A percentile compares a stretch with the other conserved stretches of the same genome.
Evolutionary conservation across 139 green algal species (phyloP).

Genomic region (Edaphochlamys debaryana): DNA sequence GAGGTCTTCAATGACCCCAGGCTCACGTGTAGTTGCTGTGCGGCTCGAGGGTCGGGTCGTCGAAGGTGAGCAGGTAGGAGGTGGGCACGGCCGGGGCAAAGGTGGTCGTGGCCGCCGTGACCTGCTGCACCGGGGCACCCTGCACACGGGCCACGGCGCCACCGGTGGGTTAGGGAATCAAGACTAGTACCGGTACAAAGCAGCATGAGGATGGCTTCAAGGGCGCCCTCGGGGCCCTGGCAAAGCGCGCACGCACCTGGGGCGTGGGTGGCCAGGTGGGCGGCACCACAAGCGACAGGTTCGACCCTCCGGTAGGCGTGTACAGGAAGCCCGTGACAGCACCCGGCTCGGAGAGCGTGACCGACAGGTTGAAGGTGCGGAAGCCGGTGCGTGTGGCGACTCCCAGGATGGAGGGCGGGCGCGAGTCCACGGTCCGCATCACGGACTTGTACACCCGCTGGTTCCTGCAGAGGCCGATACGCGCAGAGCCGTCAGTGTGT

Average conservation of each 20-base stretch:
- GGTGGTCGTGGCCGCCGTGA: neutral
- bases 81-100: neutral
- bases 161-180: too few relatives aligned
- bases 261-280: slow-evolving; percentile 21
- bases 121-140: neutral
- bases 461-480: slow-evolving; percentile 44
- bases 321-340: slow-evolving; percentile 27
- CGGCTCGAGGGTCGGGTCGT: neutral
- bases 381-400: slow-evolving; percentile 37
- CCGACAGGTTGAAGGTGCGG: slow-evolving; percentile 36
- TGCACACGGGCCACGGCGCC: too few relatives aligned
- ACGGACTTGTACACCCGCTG: slow-evolving; percentile 4
- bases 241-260: slow-evolving; percentile 10
- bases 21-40: slow-evolving; percentile 63
- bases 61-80: slow-evolving; percentile 35
- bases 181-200: too few relatives aligned
- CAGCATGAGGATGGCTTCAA: too few relatives aligned
- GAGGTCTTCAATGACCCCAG: too few relatives aligned
- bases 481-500: too few relatives aligned
- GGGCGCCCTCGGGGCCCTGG: too few relatives aligned
- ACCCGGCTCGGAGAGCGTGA: slow-evolving; percentile 52
- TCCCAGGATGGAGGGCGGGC: slow-evolving; percentile 40
- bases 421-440: slow-evolving; percentile 50
- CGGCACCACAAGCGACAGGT: neutral
- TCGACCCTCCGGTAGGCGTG: neutral